Evolutionary conservation across 768 basidiomycete species (phyloP).

Genomic region (Tulasnella sp.): DNA sequence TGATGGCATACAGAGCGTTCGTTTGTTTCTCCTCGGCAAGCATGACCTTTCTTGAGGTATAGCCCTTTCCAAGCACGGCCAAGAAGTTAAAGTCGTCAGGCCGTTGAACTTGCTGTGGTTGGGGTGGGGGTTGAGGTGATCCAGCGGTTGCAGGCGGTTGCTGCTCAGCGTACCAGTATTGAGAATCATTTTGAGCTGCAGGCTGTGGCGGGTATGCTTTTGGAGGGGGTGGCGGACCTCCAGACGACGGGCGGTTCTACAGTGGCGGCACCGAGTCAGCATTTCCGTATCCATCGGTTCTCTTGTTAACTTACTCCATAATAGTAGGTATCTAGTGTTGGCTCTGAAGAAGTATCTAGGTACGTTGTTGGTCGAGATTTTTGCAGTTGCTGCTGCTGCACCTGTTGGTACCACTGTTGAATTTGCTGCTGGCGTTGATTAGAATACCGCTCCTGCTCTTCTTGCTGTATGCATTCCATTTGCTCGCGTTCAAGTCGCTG

Average conservation of each 20-base stretch:
- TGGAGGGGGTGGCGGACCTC: conserved; percentile 29
- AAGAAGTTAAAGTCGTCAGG: conserved; percentile 98
- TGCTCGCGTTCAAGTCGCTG: conserved; percentile 7
- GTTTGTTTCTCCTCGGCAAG: conserved; percentile 95
- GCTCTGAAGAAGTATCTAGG: conserved; percentile 13
- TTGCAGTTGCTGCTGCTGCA: conserved; percentile 39
- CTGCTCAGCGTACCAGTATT: conserved; percentile 23
- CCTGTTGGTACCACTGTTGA: conserved; percentile 19
- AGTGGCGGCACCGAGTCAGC: neutral
- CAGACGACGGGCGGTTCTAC: conserved; percentile 7
- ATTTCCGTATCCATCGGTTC: too few species aligned
- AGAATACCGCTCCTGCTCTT: conserved; percentile 18
- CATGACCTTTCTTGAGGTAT: conserved; percentile 99
- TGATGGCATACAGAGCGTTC: conserved; percentile 91
- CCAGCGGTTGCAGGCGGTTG: conserved; percentile 24
- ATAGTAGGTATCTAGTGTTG: conserved; percentile 4
- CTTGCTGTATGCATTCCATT: conserved; percentile 3
- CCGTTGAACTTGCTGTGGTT: conserved; percentile 37
- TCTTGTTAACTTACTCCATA: conserved; percentile 15
- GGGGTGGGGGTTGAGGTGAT: conserved; percentile 35
- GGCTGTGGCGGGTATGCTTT: conserved; percentile 34
- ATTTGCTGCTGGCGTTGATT: conserved; percentile 28
- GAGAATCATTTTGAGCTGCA: conserved; percentile 31
- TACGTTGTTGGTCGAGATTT: conserved; percentile 19
- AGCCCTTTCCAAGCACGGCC: conserved; percentile 96